Conservation (phyloP, 176 grass and related monocot species). For the Carex littledalei region DNA sequence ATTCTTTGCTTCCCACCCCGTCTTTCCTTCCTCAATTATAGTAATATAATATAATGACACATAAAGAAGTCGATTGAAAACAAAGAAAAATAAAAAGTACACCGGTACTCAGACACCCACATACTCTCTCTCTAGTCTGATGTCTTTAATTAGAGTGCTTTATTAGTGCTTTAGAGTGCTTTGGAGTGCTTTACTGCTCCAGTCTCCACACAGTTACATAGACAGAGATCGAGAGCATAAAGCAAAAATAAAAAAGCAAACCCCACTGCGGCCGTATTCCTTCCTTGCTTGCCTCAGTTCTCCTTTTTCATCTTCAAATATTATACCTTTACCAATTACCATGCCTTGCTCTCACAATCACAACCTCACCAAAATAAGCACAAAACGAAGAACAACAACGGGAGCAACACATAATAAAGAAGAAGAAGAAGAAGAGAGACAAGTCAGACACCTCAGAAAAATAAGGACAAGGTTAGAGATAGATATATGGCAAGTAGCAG, state of each 20-base stretch:
- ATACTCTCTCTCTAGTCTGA: neutral
- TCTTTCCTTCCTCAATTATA: neutral
- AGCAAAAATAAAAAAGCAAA: conserved; percentile 21
- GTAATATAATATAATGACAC: neutral
- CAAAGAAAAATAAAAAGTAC: conserved; percentile 7
- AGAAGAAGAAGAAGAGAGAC: neutral
- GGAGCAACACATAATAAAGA: neutral
- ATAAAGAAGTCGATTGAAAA: neutral
- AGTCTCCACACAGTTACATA: neutral
- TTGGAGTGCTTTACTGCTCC: neutral
- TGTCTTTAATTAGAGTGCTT: neutral
- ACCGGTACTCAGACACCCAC: neutral
- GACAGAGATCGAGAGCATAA: neutral
- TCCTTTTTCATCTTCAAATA: neutral
- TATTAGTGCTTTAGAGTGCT: neutral
- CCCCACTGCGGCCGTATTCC: conserved; percentile 14
- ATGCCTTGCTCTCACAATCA: neutral
- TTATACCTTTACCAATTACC: neutral
- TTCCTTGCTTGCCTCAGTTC: neutral
- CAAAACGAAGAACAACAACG: neutral
- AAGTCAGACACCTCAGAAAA: neutral
- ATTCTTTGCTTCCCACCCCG: conserved; percentile 40
- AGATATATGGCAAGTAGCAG: conserved; percentile 26
- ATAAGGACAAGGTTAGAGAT: neutral
- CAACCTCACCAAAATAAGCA: neutral